Percentiles rank a stretch among this genome's conserved stretches.
These are phyloP conservation scores for Chaetomium olivaceum DNA, from an alignment of 2,329 filamentous ascomycete species.

Conservation along the genomic window DNA sequence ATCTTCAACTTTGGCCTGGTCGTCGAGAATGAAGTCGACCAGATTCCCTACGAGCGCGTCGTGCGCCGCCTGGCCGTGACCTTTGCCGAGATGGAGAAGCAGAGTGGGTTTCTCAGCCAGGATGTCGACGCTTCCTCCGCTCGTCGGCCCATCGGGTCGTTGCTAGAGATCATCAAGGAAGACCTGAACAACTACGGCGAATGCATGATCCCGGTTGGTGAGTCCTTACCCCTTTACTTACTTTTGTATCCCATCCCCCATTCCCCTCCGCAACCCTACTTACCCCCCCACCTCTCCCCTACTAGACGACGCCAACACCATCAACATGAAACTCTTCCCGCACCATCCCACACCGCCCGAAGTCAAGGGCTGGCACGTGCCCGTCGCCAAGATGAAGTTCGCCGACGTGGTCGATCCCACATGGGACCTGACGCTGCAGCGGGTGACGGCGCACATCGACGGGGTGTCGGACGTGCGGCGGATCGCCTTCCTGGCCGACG, in stretches of 20 bases:
- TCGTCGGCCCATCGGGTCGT: constrained; percentile 73
- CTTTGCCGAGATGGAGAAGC: constrained; percentile 88
- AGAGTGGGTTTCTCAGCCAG: constrained; percentile 77
- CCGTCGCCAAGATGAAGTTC: constrained; percentile 70
- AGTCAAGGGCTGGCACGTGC: constrained; percentile 87
- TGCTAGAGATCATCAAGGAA: constrained; percentile 78
- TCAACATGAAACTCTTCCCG: constrained; percentile 95
- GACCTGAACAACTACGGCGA: constrained; percentile 97
- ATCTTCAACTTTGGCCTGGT: constrained; percentile 93
- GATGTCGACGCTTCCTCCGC: constrained; percentile 48
- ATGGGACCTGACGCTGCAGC: constrained; percentile 75
- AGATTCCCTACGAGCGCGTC: constrained; percentile 78
- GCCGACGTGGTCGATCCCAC: constrained; percentile 63
- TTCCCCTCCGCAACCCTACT: background rate
- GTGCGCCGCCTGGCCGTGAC: constrained; percentile 82
- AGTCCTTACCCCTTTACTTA: constrained; percentile 31
- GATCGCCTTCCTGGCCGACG: constrained; percentile 81
- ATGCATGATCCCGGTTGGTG: constrained; percentile 96
- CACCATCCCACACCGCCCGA: constrained; percentile 73
- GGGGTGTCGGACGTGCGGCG: constrained; percentile 86
- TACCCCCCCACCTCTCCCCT: constrained; percentile 15
- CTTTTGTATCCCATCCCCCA: background rate
- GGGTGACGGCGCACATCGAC: constrained; percentile 84
- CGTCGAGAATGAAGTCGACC: constrained; percentile 57
- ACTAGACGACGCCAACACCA: constrained; percentile 86